A percentile compares a stretch with the other conserved stretches of the same genome.
Conservation (phyloP, 2,329 filamentous ascomycete species). For the Leptographium lundbergii region DNA sequence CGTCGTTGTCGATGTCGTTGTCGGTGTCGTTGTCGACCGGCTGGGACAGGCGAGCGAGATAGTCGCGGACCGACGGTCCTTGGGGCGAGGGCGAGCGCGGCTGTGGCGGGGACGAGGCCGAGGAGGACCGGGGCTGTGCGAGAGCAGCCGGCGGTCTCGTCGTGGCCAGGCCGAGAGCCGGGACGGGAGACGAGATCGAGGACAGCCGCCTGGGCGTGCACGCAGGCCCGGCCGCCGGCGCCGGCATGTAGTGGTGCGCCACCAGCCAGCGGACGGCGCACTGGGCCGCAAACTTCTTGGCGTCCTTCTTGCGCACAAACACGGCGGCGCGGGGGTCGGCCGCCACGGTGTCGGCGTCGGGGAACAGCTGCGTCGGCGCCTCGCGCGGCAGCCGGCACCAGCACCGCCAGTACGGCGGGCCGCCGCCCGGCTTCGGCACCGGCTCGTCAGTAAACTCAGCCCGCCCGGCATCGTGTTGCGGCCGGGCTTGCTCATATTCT, state of each 20-base stretch:
- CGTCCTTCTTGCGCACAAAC: slow-evolving; percentile 32
- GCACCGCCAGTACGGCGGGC: slow-evolving; percentile 14
- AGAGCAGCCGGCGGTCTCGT: too few species aligned
- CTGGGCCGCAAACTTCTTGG: slow-evolving; percentile 40
- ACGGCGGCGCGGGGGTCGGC: not conserved
- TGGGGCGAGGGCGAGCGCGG: too few species aligned
- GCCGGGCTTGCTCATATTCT: slow-evolving; percentile 20
- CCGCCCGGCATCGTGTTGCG: not conserved
- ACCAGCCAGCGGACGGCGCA: slow-evolving; percentile 31
- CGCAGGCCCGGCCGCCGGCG: slow-evolving; percentile 8
- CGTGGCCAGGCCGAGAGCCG: too few species aligned
- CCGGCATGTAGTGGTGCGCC: slow-evolving; percentile 16
- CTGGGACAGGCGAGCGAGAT: not conserved
- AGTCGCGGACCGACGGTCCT: too few species aligned
- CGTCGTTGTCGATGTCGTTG: too few species aligned
- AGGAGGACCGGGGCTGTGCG: not conserved
- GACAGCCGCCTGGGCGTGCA: too few species aligned
- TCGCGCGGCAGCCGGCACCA: slow-evolving; percentile 15
- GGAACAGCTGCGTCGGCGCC: slow-evolving; percentile 13
- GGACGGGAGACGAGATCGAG: too few species aligned
- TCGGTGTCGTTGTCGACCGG: not conserved
- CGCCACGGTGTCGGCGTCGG: slow-evolving; percentile 1
- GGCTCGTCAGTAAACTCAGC: slow-evolving; percentile 14
- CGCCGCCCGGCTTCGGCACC: not conserved
- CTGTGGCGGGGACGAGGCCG: not conserved